Percentiles rank a stretch among this genome's conserved stretches.
Conservation (phyloP, 805 yeast species). For the Pichia deserticola region DNA sequence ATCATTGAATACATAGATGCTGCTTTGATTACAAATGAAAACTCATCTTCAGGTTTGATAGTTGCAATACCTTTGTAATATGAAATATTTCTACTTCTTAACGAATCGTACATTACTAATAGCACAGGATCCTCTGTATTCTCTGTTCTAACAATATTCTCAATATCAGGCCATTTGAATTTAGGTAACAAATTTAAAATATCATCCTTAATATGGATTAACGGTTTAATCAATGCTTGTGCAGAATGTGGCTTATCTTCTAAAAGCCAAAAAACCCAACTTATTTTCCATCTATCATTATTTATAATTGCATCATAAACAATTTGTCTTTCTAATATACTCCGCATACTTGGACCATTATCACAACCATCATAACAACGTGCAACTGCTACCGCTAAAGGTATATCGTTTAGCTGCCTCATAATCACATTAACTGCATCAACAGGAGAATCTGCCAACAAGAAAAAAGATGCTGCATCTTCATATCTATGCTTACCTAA, state of each 20-base stretch:
- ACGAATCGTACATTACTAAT: conserved; percentile 52
- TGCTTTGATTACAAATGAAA: conserved; percentile 52
- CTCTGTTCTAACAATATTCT: conserved; percentile 25
- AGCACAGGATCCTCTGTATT: conserved; percentile 72
- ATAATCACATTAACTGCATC: conserved; percentile 75
- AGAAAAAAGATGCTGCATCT: conserved; percentile 86
- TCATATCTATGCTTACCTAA: conserved; percentile 79
- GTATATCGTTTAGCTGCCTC: conserved; percentile 57
- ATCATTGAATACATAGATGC: conserved; percentile 66
- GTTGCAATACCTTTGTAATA: conserved; percentile 45
- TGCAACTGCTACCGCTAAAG: conserved; percentile 74
- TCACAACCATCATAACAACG: conserved; percentile 62
- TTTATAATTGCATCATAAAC: conserved; percentile 48
- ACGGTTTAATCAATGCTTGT: conserved; percentile 56
- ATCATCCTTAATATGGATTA: conserved; percentile 31
- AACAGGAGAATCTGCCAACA: conserved; percentile 64
- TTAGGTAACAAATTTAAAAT: conserved; percentile 23
- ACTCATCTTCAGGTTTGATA: conserved; percentile 43
- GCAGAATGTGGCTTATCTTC: conserved; percentile 44
- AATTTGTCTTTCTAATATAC: conserved; percentile 41
- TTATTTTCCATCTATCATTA: conserved; percentile 76
- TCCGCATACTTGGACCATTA: conserved; percentile 43
- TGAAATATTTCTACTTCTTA: conserved; percentile 46
- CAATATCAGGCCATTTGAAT: conserved; percentile 30
- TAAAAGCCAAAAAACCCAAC: conserved; percentile 73